A percentile compares a stretch with the other conserved stretches of the same genome.
Evolutionary conservation across 208 protist species (phyloP).

Genomic region (Wallacemonas collosoma): DNA sequence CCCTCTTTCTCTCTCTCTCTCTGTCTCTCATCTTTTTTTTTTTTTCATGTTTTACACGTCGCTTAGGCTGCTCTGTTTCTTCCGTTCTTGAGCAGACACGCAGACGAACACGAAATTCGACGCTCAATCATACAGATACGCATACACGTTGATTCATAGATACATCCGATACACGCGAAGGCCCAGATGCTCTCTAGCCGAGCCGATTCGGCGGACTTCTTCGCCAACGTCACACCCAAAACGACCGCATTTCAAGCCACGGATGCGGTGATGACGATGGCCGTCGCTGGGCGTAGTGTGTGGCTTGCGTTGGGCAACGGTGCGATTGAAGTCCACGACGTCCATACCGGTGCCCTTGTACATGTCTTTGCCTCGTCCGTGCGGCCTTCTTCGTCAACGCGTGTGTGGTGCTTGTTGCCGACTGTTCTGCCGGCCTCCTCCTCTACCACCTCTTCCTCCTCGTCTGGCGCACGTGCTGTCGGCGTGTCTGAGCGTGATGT

Average conservation of each 20-base stretch:
- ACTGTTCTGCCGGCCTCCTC: conserved; percentile 4
- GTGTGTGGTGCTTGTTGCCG: conserved; percentile 50
- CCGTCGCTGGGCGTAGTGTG: conserved; percentile 46
- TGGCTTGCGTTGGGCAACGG: conserved; percentile 79
- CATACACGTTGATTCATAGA: conserved; percentile 7
- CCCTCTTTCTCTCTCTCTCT: conserved; percentile 12
- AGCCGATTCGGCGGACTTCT: neutral
- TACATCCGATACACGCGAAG: neutral
- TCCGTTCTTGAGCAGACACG: no score
- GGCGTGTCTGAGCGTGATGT: conserved; percentile 8
- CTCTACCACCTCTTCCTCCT: neutral
- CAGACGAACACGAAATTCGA: no score
- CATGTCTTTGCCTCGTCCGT: conserved; percentile 49
- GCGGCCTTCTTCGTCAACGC: conserved; percentile 24
- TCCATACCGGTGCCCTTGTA: conserved; percentile 49
- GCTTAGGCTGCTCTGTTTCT: no score
- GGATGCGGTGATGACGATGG: conserved; percentile 53
- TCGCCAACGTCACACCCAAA: conserved; percentile 28
- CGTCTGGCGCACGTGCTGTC: neutral
- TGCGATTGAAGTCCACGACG: conserved; percentile 70
- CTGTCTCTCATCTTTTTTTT: conserved; percentile 19
- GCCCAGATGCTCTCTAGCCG: no score
- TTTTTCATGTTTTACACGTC: neutral
- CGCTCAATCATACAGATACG: neutral
- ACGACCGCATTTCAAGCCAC: conserved; percentile 42